phyloP scores from a whole-genome alignment of 2,329 filamentous ascomycete species.

The Diaporthe ilicicola region DNA sequence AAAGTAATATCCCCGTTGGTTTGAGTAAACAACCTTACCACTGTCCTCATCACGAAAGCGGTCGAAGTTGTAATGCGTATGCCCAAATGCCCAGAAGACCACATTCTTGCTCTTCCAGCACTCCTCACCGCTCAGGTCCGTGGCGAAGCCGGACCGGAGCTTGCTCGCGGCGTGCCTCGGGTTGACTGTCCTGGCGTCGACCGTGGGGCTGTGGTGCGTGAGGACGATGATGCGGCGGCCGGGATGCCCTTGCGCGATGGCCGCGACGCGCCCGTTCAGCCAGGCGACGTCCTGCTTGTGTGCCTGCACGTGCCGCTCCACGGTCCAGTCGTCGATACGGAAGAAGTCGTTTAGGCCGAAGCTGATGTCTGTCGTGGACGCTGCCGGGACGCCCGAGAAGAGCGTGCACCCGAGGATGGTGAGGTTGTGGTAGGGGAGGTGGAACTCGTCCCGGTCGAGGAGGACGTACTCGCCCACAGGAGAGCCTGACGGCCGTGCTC shows the following conservation, averaged over 20 bases:
- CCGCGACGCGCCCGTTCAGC: conserved; percentile 38
- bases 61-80: conserved; percentile 58
- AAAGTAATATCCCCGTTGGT: conserved; percentile 39
- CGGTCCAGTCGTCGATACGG: conserved; percentile 42
- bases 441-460: conserved; percentile 44
- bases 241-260: background rate
- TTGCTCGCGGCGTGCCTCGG: conserved; percentile 34
- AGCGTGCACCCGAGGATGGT: conserved; percentile 45
- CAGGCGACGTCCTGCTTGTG: conserved; percentile 39
- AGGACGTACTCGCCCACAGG: conserved; percentile 50
- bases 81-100: conserved; percentile 57
- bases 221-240: conserved; percentile 34
- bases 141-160: conserved; percentile 46
- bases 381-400: background rate
- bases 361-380: background rate
- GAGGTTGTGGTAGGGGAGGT: conserved; percentile 38
- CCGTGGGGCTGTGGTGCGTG: conserved; percentile 39
- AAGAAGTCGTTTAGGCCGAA: conserved; percentile 52
- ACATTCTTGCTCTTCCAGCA: conserved; percentile 48
- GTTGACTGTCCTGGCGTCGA: conserved; percentile 33
- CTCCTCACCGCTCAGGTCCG: conserved; percentile 46
- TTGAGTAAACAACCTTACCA: conserved; percentile 32
- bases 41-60: conserved; percentile 38
- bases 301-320: conserved; percentile 35
- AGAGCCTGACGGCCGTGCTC: conserved; percentile 30